These are phyloP conservation scores for Macrocybe gigantea DNA, from an alignment of 768 basidiomycete genomes.

Conservation along the genomic window DNA sequence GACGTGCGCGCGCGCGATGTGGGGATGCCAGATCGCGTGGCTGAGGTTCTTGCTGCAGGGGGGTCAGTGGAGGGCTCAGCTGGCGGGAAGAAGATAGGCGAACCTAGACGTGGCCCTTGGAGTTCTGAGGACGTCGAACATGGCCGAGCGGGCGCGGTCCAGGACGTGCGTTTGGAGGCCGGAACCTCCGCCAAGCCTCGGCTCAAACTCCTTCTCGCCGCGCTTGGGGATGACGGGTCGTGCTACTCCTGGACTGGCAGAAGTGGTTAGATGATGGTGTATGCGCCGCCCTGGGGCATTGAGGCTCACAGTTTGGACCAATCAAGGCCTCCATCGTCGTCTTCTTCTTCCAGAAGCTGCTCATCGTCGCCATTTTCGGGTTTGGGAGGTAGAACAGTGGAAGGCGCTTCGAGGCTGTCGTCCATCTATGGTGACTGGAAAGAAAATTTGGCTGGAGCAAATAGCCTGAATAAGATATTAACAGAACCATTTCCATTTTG, in stretches of 20 bases:
- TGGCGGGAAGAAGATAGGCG: conserved; percentile 10
- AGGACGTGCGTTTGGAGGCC: conserved; percentile 78
- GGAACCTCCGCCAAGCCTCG: conserved; percentile 58
- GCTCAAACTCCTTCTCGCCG: conserved; percentile 98
- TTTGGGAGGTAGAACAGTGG: neutral
- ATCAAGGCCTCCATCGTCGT: conserved; percentile 1
- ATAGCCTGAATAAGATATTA: no score
- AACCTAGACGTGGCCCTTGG: conserved; percentile 75
- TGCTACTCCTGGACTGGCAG: conserved; percentile 28
- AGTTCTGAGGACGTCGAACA: conserved; percentile 77
- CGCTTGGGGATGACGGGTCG: conserved; percentile 87
- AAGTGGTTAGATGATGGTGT: neutral
- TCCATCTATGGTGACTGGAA: neutral
- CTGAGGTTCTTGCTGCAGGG: conserved; percentile 65
- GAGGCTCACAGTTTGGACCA: neutral
- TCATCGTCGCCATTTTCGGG: neutral
- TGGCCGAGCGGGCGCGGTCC: conserved; percentile 73
- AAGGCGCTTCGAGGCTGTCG: neutral
- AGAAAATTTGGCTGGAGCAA: neutral
- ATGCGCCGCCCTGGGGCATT: neutral
- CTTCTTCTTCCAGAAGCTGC: neutral
- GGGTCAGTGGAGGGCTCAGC: conserved; percentile 3
- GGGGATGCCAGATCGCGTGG: conserved; percentile 76
- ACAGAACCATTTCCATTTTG: no score
- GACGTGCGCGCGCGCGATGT: conserved; percentile 57